These are phyloP conservation scores for Quercus gilva DNA, from an alignment of 306 rosid species.

Conservation along the genomic window DNA sequence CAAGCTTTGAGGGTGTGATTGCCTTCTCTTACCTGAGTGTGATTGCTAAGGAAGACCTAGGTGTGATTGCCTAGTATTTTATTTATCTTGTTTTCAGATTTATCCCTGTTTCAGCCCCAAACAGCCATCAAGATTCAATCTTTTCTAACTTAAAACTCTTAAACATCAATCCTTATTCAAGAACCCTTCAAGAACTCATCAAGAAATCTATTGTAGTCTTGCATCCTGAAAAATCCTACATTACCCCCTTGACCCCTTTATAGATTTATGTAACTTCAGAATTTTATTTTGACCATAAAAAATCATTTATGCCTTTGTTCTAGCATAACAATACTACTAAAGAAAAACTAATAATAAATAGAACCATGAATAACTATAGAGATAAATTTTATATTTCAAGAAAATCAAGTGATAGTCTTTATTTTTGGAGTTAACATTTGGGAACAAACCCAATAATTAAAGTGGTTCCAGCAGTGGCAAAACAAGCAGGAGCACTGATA, in stretches of 20 bases:
- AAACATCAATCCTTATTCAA: too few species aligned
- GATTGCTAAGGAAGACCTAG: too few species aligned
- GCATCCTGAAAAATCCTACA: too few species aligned
- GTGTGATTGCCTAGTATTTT: too few species aligned
- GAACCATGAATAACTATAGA: background rate
- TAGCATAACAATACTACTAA: background rate
- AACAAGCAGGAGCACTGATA: conserved; percentile 56
- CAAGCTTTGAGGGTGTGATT: too few species aligned
- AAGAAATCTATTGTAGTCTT: too few species aligned
- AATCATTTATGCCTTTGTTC: background rate
- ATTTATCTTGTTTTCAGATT: too few species aligned
- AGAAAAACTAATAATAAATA: background rate
- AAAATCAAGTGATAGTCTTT: background rate
- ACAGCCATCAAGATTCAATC: too few species aligned
- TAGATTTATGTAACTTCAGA: background rate
- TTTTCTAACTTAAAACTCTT: too few species aligned
- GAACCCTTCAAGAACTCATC: too few species aligned
- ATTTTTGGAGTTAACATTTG: conserved; percentile 2
- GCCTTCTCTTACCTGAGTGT: too few species aligned
- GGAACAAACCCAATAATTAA: conserved; percentile 72
- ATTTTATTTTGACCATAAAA: background rate
- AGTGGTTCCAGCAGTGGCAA: conserved; percentile 92
- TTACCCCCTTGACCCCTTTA: background rate
- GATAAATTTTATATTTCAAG: background rate
- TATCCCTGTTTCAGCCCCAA: too few species aligned